Base-by-base conservation (phyloP, 192 early-diverging fungal species). In the Umbelopsis sp. region DNA sequence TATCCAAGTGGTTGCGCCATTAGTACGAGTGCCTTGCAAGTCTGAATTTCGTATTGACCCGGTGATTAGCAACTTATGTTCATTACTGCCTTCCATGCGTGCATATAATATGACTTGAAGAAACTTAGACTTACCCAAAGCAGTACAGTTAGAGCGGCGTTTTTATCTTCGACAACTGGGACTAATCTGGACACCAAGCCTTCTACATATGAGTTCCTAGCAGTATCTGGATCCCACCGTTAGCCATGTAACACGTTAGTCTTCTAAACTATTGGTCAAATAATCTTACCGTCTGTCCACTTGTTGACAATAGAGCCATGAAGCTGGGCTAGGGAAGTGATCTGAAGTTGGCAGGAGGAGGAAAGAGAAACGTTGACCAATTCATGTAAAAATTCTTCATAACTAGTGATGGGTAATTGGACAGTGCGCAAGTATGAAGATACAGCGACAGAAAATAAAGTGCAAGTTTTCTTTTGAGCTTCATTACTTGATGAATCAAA, bases 1-100 rank as follows among this genome's bases (percentile, higher is more conserved):
- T 86, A 88, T 41, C 90, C 87, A 31, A 81, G 51, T 2, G 76
- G 36, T 51, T 88, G 77, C 16, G 84, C 66, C n/a, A 81, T 77
- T 26, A 91, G 54, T 1, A 92, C 78, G 59, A 92, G 74, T 0
- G 88, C 90, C 69, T 92, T 92, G 45, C 87, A 83, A 31, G 89
- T 75, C 92, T 86, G 82, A 43, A 67, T 70, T 54, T 68, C n/a
- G 44, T 16, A 65, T 6, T 6, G 38, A 5, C 12, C 38, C 0
- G 0, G 38, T 11, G 0, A 11, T 14, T 12, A 22, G 26, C 41
- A 41, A 73, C 21, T 38, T 22, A n/a, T n/a, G n/a, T n/a, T n/a
- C n/a, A n/a, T n/a, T n/a, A n/a, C n/a, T n/a, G n/a, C n/a, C n/a
- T n/a, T n/a, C n/a, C n/a, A n/a, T n/a, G n/a, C n/a, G n/a, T n/a